Base-by-base conservation (phyloP, 108 stramenopile species). In the Nitzschia sp. region DNA sequence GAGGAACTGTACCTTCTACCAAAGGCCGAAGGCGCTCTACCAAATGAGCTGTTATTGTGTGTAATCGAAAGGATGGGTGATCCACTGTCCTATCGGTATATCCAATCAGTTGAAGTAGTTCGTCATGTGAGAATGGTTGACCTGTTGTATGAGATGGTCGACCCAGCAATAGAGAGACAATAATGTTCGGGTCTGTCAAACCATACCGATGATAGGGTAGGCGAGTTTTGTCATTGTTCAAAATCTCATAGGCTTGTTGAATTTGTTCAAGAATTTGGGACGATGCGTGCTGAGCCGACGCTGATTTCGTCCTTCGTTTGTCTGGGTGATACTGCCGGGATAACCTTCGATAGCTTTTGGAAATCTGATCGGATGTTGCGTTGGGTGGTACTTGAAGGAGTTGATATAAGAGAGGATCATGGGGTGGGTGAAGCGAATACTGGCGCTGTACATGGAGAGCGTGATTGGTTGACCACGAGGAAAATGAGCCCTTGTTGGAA, bases 281-380 rank as follows among this genome's bases (percentile, higher is more conserved):
- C n/a, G 51, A 51, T 10, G 48, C 53, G 9, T 77, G 61, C 46
- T 51, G 64, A 43, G 41, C 41, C 6, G 50, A 53, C n/a, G 21
- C 17, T 34, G 50, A 41, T 15, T 55, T 46, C 5, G 41, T 46
- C 46, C 12, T 12, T 50, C 55, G 63, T 67, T 92, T 93, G 69
- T 97, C 96, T n/a, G 96, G 96, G 77, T 97, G 96, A 51, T 62
- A 89, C 25, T 70, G 41, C 22, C 84, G 63, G 19, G 86, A 82
- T 51, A 86, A 53, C 22, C 50, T 76, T 10, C 88, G 78, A 58
- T 92, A 97, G 2, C 73, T 66, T 59, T 83, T 84, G 3, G 77
- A 56, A 17, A 97, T 94, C 63, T 95, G 83, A 7, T 55, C 73
- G 17, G 75, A n/a, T 9, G 89, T 87, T 10, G 94, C 94, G 62